Percentiles rank a stretch among this genome's conserved stretches.
phyloP scores from a whole-genome alignment of 2,329 filamentous ascomycete genomes.

The Zalaria sp. region DNA sequence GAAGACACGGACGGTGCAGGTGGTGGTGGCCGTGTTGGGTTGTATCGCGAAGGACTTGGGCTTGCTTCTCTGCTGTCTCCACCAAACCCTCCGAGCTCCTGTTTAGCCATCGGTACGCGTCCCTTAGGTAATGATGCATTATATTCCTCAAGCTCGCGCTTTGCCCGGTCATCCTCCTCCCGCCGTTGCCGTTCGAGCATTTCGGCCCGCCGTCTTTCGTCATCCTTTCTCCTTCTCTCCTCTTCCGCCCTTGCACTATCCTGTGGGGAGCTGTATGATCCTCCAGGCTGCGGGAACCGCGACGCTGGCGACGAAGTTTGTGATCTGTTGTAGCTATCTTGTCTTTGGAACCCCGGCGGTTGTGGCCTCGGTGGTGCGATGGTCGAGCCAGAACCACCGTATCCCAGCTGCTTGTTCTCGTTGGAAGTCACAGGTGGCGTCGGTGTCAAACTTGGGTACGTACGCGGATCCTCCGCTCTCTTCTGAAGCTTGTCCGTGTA shows the following conservation, averaged over 20 bases:
- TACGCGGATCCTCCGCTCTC: constrained; percentile 54
- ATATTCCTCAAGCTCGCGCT: constrained; percentile 60
- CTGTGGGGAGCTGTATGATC: constrained; percentile 1
- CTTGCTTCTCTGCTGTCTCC: constrained; percentile 32
- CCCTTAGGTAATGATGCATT: constrained; percentile 79
- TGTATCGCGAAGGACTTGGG: constrained; percentile 53
- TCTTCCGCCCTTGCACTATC: constrained; percentile 30
- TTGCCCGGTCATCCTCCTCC: constrained; percentile 42
- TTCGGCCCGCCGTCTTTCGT: constrained; percentile 22
- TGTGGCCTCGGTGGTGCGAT: constrained; percentile 35
- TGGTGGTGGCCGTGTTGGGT: constrained; percentile 71
- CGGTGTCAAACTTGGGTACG: constrained; percentile 54
- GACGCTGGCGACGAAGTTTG: background rate
- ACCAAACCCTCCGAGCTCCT: constrained; percentile 65
- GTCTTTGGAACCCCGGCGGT: constrained; percentile 26
- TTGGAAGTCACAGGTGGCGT: constrained; percentile 42
- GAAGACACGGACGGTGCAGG: constrained; percentile 37
- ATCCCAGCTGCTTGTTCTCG: constrained; percentile 34
- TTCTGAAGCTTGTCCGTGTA: constrained; percentile 69
- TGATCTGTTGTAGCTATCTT: constrained; percentile 29
- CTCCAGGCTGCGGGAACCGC: background rate
- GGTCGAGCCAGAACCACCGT: constrained; percentile 26
- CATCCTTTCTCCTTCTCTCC: constrained; percentile 23
- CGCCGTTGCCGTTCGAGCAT: constrained; percentile 21
- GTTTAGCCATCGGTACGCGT: constrained; percentile 68